These are phyloP conservation scores for Cladosporium colombiae DNA, from an alignment of 2,329 filamentous ascomycete genomes.

Conservation along the genomic window DNA sequence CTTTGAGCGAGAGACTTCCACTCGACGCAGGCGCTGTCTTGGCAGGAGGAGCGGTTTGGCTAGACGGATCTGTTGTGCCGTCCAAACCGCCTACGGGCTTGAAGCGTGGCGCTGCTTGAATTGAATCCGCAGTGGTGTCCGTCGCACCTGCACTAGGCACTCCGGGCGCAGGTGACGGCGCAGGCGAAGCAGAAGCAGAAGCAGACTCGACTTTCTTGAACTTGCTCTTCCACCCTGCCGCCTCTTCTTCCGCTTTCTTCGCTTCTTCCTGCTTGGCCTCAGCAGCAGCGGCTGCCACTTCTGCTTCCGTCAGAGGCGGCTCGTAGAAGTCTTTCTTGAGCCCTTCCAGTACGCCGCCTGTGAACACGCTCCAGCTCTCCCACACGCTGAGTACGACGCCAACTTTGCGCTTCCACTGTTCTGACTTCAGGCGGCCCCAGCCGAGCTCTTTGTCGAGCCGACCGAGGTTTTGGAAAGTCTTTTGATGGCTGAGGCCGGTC, in stretches of 20 bases:
- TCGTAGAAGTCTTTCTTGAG: slow-evolving; percentile 72
- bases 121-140: not conserved
- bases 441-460: slow-evolving; percentile 68
- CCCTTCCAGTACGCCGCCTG: slow-evolving; percentile 69
- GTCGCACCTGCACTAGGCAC: slow-evolving; percentile 33
- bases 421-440: slow-evolving; percentile 79
- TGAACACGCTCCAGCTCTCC: slow-evolving; percentile 67
- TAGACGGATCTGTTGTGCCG: slow-evolving; percentile 41
- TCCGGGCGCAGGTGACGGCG: slow-evolving; percentile 25
- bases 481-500: slow-evolving; percentile 64
- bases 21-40: slow-evolving; percentile 22
- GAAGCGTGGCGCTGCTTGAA: slow-evolving; percentile 7
- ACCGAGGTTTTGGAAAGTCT: slow-evolving; percentile 75
- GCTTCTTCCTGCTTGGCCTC: slow-evolving; percentile 47
- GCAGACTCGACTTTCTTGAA: slow-evolving; percentile 55
- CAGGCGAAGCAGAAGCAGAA: slow-evolving; percentile 40
- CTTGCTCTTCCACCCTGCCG: slow-evolving; percentile 35
- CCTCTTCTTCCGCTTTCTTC: slow-evolving; percentile 33
- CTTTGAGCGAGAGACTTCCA: slow-evolving; percentile 32
- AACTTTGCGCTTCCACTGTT: slow-evolving; percentile 82
- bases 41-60: slow-evolving; percentile 24
- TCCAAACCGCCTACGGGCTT: slow-evolving; percentile 48
- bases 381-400: slow-evolving; percentile 69
- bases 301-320: slow-evolving; percentile 57
- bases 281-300: slow-evolving; percentile 64